Evolutionary conservation across 352 stramenopile genomes (phyloP).

Genomic region (Phytophthora agathidicida): DNA sequence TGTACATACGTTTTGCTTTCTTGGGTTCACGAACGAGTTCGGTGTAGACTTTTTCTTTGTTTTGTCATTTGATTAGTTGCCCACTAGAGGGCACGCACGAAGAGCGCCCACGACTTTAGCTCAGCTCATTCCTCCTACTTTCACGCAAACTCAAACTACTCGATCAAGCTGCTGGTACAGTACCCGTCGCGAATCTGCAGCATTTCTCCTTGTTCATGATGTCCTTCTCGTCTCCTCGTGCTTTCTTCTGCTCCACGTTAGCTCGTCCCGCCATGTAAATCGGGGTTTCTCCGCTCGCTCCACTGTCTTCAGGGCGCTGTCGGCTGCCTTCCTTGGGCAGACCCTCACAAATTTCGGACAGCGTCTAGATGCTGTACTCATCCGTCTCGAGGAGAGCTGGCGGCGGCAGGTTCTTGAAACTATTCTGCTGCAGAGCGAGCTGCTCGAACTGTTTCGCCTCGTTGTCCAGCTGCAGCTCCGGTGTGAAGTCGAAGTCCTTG

Average conservation of each 20-base stretch:
- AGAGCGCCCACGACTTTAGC: slow-evolving; percentile 16
- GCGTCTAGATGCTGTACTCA: slow-evolving; percentile 82
- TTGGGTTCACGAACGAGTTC: no score
- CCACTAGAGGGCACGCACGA: slow-evolving; percentile 23
- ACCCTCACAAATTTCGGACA: slow-evolving; percentile 14
- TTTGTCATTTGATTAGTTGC: slow-evolving; percentile 32
- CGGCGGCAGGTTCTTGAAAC: slow-evolving; percentile 79
- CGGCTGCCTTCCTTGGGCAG: slow-evolving; percentile 38
- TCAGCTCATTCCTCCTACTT: slow-evolving; percentile 27
- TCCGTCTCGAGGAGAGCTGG: slow-evolving; percentile 76
- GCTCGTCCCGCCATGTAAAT: slow-evolving; percentile 11
- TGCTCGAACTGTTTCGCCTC: slow-evolving; percentile 89
- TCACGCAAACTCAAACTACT: slow-evolving; percentile 37
- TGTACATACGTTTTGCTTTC: no score
- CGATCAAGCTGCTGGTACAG: slow-evolving; percentile 28
- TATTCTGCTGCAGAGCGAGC: slow-evolving; percentile 81
- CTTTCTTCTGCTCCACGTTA: slow-evolving; percentile 11
- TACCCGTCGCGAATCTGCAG: slow-evolving; percentile 23
- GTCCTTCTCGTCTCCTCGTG: slow-evolving; percentile 12
- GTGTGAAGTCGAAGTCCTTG: slow-evolving; percentile 89
- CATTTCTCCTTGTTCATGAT: slow-evolving; percentile 14
- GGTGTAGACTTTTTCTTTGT: no score
- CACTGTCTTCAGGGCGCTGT: slow-evolving; percentile 9
- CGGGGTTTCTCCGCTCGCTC: slow-evolving; percentile 11
- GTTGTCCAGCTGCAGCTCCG: slow-evolving; percentile 78